phyloP scores from a whole-genome alignment of 2,329 filamentous ascomycete genomes.

The Ophiostoma pallidulum region DNA sequence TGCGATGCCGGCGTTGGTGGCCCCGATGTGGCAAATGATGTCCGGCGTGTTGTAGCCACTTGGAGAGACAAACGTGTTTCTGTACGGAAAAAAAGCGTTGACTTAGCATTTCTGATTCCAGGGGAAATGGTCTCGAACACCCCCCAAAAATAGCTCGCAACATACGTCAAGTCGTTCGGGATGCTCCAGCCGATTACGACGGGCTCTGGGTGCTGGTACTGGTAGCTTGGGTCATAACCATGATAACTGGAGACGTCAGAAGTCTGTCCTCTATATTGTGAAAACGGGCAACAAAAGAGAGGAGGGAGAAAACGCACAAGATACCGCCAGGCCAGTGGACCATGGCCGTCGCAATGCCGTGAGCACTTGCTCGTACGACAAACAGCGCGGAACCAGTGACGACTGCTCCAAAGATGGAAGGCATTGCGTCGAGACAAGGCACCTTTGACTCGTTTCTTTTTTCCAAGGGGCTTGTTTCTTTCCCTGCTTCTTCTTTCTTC shows the following conservation, averaged over 20 bases:
- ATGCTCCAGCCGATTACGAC: slow-evolving; percentile 24
- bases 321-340: slow-evolving; percentile 21
- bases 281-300: no score
- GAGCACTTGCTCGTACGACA: slow-evolving; percentile 15
- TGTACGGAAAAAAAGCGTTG: not conserved
- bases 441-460: no score
- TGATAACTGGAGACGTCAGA: slow-evolving; percentile 18
- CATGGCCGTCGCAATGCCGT: slow-evolving; percentile 22
- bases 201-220: slow-evolving; percentile 20
- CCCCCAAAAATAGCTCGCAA: not conserved
- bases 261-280: not conserved
- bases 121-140: not conserved
- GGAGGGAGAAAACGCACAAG: slow-evolving; percentile 17
- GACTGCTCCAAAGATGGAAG: not conserved
- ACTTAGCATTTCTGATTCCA: no score
- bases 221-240: slow-evolving; percentile 24
- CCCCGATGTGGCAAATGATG: slow-evolving; percentile 23
- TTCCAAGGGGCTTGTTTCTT: no score
- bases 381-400: slow-evolving; percentile 13
- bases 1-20: slow-evolving; percentile 20
- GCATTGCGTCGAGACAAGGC: not conserved
- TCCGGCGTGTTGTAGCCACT: slow-evolving; percentile 19
- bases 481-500: no score
- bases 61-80: slow-evolving; percentile 22
- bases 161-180: slow-evolving; percentile 23